Percentiles rank a stretch among this genome's conserved stretches.
Conservation (phyloP, 148 eudicot genomes). For the Polygonum aviculare region DNA sequence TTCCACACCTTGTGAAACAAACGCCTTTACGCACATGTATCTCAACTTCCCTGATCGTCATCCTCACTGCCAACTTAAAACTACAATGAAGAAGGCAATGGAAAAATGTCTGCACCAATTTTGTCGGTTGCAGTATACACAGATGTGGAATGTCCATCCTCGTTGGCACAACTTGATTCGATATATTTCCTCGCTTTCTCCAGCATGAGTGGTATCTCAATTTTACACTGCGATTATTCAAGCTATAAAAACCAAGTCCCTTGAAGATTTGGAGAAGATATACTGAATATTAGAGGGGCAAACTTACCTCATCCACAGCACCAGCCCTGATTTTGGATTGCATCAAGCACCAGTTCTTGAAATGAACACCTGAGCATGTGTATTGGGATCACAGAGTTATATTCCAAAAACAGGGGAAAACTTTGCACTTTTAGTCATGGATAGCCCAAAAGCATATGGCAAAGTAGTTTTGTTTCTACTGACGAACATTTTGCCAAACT, state of each 20-base stretch:
- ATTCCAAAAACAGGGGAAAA: not conserved
- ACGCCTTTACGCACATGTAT: not conserved
- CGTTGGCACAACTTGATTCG: constrained; percentile 22
- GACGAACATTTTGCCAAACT: not conserved
- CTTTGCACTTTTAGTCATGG: not conserved
- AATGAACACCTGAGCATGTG: constrained; percentile 65
- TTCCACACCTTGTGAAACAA: constrained; percentile 1
- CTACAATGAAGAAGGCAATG: not conserved
- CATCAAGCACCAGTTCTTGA: constrained; percentile 97
- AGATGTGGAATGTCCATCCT: not conserved
- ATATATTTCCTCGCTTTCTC: constrained; percentile 48
- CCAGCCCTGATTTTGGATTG: constrained; percentile 82
- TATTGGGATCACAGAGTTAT: not conserved
- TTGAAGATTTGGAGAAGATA: not conserved
- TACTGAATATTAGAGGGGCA: not conserved
- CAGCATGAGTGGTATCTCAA: constrained; percentile 57
- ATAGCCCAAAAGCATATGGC: not conserved
- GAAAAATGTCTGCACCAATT: not conserved
- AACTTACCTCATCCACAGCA: constrained; percentile 71
- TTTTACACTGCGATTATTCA: constrained; percentile 61
- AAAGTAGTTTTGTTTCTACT: not conserved
- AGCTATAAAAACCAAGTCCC: not conserved
- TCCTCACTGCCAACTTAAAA: not conserved
- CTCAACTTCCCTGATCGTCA: not conserved
- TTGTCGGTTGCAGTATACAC: not conserved